Evolutionary conservation across 192 early-diverging fungal genomes (phyloP).

Genomic region (Kappamyces sp.): DNA sequence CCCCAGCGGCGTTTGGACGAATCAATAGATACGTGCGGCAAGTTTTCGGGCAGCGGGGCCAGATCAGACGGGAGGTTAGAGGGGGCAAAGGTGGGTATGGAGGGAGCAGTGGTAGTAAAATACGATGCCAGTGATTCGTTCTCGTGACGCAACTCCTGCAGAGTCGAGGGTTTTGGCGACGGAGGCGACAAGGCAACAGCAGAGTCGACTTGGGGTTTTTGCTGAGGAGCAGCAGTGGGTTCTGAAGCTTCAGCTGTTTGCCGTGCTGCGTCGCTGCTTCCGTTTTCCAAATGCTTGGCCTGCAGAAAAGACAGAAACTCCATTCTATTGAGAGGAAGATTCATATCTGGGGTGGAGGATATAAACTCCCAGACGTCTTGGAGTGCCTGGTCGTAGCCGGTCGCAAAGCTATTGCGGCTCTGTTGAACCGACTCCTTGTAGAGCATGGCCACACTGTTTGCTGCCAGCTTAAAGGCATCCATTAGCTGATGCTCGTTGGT

Average conservation of each 20-base stretch:
- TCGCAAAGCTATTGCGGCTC: neutral
- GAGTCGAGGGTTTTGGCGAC: too few relatives aligned
- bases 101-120: neutral
- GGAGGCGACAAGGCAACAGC: too few relatives aligned
- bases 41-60: slow-evolving; percentile 10
- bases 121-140: too few relatives aligned
- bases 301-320: too few relatives aligned
- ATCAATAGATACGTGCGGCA: neutral
- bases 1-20: slow-evolving; percentile 15
- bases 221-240: too few relatives aligned
- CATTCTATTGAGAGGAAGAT: too few relatives aligned
- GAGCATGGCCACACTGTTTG: slow-evolving; percentile 12
- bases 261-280: too few relatives aligned
- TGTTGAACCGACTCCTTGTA: slow-evolving; percentile 12
- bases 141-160: too few relatives aligned
- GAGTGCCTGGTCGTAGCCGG: slow-evolving; percentile 10
- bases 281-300: too few relatives aligned
- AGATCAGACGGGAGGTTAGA: neutral
- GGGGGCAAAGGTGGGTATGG: slow-evolving; percentile 12
- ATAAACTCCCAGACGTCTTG: slow-evolving; percentile 1
- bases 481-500: slow-evolving; percentile 10
- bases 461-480: slow-evolving; percentile 13
- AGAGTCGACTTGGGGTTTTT: too few relatives aligned
- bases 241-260: too few relatives aligned
- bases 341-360: too few relatives aligned